phyloP scores from a whole-genome alignment of 352 stramenopile species.

The Globisporangium acanthophoron region DNA sequence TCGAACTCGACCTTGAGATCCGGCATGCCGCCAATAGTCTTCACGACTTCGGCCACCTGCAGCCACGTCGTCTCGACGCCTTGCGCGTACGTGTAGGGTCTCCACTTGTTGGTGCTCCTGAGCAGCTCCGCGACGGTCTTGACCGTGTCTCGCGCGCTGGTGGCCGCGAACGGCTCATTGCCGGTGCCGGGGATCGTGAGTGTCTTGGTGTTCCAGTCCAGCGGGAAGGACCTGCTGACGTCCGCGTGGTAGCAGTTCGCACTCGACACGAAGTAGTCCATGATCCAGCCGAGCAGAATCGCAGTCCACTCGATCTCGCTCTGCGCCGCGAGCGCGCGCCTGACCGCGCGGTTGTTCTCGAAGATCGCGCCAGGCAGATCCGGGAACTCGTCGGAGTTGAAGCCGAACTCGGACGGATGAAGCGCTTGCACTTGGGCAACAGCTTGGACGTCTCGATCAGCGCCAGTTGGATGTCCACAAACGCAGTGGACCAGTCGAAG shows the following conservation, averaged over 20 bases:
- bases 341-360: conserved; percentile 7
- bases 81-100: conserved; percentile 24
- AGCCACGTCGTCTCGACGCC: conserved; percentile 30
- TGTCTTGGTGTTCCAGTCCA: conserved; percentile 22
- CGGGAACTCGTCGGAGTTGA: conserved; percentile 23
- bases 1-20: neutral
- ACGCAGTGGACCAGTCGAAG: conserved; percentile 8
- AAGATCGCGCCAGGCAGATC: conserved; percentile 6
- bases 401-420: conserved; percentile 34
- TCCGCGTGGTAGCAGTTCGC: conserved; percentile 23
- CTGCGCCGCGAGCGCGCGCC: conserved; percentile 18
- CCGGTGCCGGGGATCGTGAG: conserved; percentile 29
- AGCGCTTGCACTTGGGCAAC: conserved; percentile 35
- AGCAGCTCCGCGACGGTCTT: conserved; percentile 18
- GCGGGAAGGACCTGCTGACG: conserved; percentile 2
- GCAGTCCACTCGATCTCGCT: conserved; percentile 32
- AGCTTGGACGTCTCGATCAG: conserved; percentile 30
- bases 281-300: conserved; percentile 22
- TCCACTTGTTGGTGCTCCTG: conserved; percentile 18
- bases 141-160: conserved; percentile 19
- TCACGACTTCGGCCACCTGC: conserved; percentile 1
- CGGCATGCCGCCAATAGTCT: neutral
- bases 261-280: conserved; percentile 27
- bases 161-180: conserved; percentile 20
- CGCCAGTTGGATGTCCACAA: conserved; percentile 14